These are phyloP conservation scores for Otatea glauca DNA, from an alignment of 176 grass and related monocot species.

Conservation along the genomic window DNA sequence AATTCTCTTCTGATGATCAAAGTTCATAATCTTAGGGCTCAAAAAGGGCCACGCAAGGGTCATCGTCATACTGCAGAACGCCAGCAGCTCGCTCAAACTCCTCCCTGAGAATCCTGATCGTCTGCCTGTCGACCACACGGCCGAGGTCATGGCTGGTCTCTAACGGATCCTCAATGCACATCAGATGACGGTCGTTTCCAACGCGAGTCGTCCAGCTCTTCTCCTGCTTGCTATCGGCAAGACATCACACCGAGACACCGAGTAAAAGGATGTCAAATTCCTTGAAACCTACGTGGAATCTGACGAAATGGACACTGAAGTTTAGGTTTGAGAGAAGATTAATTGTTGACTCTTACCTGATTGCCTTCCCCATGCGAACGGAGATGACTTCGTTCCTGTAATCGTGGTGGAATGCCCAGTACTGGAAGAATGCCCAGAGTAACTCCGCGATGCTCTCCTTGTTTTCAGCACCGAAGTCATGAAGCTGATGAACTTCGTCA, in stretches of 20 bases:
- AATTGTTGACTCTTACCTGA: constrained; percentile 44
- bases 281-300: neutral
- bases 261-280: neutral
- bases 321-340: neutral
- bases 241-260: neutral
- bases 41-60: constrained; percentile 51
- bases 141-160: constrained; percentile 63
- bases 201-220: constrained; percentile 64
- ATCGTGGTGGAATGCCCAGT: constrained; percentile 65
- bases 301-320: neutral
- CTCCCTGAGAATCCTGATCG: constrained; percentile 53
- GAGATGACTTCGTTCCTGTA: constrained; percentile 64
- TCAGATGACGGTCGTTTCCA: constrained; percentile 61
- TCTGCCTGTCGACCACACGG: constrained; percentile 57
- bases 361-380: constrained; percentile 47
- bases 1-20: neutral
- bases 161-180: constrained; percentile 77
- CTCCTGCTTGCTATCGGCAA: constrained; percentile 49
- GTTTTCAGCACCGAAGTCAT: too few species aligned
- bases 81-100: constrained; percentile 60
- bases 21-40: constrained; percentile 26
- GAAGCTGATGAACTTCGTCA: too few species aligned
- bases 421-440: constrained; percentile 52
- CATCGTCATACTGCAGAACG: constrained; percentile 46
- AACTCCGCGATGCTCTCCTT: too few species aligned